Conservation (phyloP, 2,329 filamentous ascomycete genomes). For the Knufia petricola region DNA sequence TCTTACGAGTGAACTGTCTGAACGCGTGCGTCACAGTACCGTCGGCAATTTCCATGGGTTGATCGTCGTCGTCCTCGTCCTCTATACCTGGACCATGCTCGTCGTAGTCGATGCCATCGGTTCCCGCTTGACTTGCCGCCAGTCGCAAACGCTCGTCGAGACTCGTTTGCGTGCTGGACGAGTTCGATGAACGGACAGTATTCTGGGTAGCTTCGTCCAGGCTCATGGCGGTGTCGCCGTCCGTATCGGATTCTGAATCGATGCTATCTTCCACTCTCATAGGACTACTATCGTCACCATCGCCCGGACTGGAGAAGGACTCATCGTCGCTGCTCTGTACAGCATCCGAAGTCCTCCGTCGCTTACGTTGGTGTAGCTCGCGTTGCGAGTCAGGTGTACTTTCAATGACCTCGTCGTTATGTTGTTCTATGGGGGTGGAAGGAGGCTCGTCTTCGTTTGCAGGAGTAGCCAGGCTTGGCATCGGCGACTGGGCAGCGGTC, state of each 20-base stretch:
- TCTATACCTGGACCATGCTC: constrained; percentile 35
- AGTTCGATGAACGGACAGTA: constrained; percentile 53
- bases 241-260: constrained; percentile 46
- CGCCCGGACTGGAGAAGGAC: constrained; percentile 58
- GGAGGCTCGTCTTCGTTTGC: constrained; percentile 45
- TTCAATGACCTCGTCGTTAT: constrained; percentile 47
- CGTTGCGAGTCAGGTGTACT: constrained; percentile 57
- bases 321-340: constrained; percentile 47
- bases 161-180: constrained; percentile 55
- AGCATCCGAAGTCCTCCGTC: constrained; percentile 49
- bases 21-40: constrained; percentile 45
- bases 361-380: constrained; percentile 47
- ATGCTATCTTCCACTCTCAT: constrained; percentile 41
- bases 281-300: constrained; percentile 30
- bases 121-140: constrained; percentile 66
- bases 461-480: constrained; percentile 24
- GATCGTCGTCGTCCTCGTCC: constrained; percentile 50
- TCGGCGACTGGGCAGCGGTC: constrained; percentile 27
- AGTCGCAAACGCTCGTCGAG: constrained; percentile 69
- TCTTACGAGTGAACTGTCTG: constrained; percentile 36
- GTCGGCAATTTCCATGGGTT: constrained; percentile 70
- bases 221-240: constrained; percentile 73
- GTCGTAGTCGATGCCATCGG: constrained; percentile 54
- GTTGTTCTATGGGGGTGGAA: constrained; percentile 53
- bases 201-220: constrained; percentile 67